These are phyloP conservation scores for Ascochyta pisi DNA, from an alignment of 2,329 filamentous ascomycete genomes.

Conservation along the genomic window DNA sequence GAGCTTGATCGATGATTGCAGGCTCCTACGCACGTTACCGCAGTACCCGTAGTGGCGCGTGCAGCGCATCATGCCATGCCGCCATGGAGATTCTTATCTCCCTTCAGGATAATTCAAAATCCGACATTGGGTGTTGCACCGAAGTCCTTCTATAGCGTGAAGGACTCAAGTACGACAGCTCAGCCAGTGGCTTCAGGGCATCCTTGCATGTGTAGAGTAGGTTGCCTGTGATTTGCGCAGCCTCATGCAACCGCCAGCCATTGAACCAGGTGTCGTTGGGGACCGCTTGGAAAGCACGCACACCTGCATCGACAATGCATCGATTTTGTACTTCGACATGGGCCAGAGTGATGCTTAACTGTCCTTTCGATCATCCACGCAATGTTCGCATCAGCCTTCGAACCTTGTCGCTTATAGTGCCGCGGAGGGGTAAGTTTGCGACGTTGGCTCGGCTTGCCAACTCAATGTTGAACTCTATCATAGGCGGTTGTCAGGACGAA, in stretches of 20 bases:
- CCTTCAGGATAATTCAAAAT: slow-evolving; percentile 13
- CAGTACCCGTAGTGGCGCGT: slow-evolving; percentile 24
- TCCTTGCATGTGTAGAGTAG: slow-evolving; percentile 1
- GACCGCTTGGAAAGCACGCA: slow-evolving; percentile 7
- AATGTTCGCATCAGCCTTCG: background rate
- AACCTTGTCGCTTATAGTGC: slow-evolving; percentile 4
- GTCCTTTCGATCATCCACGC: background rate
- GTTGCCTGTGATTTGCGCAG: slow-evolving; percentile 5
- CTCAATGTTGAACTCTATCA: background rate
- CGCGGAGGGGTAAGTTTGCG: background rate
- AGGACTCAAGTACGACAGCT: background rate
- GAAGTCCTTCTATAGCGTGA: slow-evolving; percentile 6
- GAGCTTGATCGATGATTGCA: slow-evolving; percentile 29
- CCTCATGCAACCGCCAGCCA: slow-evolving; percentile 1
- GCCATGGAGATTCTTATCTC: slow-evolving; percentile 17
- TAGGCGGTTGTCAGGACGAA: background rate
- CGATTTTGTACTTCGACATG: slow-evolving; percentile 3
- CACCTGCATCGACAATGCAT: slow-evolving; percentile 12
- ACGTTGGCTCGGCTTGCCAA: background rate
- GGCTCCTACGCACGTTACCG: slow-evolving; percentile 15
- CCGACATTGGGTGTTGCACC: slow-evolving; percentile 11
- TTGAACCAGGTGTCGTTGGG: slow-evolving; percentile 2
- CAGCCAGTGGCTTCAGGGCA: slow-evolving; percentile 10
- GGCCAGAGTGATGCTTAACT: slow-evolving; percentile 1
- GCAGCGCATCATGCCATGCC: slow-evolving; percentile 14